These are phyloP conservation scores for Sarocladium kiliense DNA, from an alignment of 2,329 filamentous ascomycete genomes.

Conservation along the genomic window DNA sequence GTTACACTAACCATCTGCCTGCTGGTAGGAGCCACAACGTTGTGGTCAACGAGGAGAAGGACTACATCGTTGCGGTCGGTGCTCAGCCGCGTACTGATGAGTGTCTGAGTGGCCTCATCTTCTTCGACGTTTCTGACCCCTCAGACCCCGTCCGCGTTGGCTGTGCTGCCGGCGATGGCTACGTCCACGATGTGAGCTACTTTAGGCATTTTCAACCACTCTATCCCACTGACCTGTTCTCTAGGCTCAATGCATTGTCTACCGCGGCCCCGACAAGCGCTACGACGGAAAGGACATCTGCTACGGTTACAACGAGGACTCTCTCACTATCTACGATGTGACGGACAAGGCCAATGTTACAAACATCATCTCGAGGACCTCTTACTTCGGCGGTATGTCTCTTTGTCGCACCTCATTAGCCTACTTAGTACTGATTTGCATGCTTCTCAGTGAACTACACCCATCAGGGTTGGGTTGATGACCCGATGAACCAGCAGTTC, in stretches of 20 bases:
- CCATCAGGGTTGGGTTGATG: not conserved
- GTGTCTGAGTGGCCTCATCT: slow-evolving; percentile 20
- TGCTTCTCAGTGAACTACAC: not conserved
- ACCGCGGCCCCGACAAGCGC: slow-evolving; percentile 24
- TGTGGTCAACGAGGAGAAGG: slow-evolving; percentile 33
- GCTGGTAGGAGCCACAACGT: slow-evolving; percentile 13
- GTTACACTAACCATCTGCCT: slow-evolving; percentile 17
- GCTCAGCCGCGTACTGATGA: slow-evolving; percentile 30
- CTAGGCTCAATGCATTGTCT: slow-evolving; percentile 22
- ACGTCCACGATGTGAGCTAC: slow-evolving; percentile 37
- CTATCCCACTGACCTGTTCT: not conserved
- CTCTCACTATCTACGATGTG: slow-evolving; percentile 46
- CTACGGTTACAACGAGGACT: slow-evolving; percentile 48
- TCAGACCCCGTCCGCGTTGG: slow-evolving; percentile 42
- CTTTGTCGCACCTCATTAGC: not conserved
- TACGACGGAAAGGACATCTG: slow-evolving; percentile 44
- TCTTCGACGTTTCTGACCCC: slow-evolving; percentile 38
- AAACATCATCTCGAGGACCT: not conserved
- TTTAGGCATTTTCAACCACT: not conserved
- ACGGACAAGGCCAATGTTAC: slow-evolving; percentile 27
- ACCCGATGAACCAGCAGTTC: slow-evolving; percentile 19
- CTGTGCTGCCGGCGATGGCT: slow-evolving; percentile 42
- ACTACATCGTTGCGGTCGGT: slow-evolving; percentile 42
- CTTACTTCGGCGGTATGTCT: not conserved
- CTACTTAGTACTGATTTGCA: too few species aligned